phyloP scores from a whole-genome alignment of 2,329 filamentous ascomycete species.

The Monosporascus sp. region DNA sequence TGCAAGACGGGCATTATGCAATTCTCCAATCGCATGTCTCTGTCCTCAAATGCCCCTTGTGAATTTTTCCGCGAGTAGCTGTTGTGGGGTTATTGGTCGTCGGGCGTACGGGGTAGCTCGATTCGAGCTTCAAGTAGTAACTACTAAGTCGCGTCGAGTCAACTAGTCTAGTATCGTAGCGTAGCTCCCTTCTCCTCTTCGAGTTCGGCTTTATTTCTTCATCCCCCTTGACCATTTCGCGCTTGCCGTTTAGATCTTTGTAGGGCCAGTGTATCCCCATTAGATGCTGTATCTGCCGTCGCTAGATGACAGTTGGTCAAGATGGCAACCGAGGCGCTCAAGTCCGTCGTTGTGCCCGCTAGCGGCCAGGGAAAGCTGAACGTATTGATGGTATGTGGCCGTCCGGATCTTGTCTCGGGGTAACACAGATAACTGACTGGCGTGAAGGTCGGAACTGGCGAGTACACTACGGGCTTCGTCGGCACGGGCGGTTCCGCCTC shows the following conservation, averaged over 20 bases:
- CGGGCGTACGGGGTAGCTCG: constrained; percentile 1
- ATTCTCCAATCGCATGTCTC: background rate
- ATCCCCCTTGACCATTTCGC: too few species aligned
- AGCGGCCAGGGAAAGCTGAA: constrained; percentile 45
- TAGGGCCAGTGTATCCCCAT: too few species aligned
- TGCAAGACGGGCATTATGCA: background rate
- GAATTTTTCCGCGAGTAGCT: background rate
- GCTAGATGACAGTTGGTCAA: background rate
- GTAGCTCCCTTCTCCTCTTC: background rate
- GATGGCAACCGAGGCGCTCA: constrained; percentile 19
- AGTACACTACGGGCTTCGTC: constrained; percentile 95
- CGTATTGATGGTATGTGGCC: constrained; percentile 58
- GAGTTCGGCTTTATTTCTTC: too few species aligned
- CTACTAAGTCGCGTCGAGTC: background rate
- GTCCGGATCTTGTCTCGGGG: background rate
- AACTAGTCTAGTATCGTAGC: background rate
- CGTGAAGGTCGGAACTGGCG: constrained; percentile 74
- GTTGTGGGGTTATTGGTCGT: background rate
- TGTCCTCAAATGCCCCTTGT: background rate
- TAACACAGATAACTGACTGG: constrained; percentile 9
- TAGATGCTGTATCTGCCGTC: background rate
- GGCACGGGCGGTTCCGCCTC: constrained; percentile 76
- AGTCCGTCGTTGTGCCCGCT: constrained; percentile 11
- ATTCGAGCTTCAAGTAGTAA: background rate
- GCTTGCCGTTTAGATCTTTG: too few species aligned